These are phyloP conservation scores for Cordyceps cateniannulata DNA, from an alignment of 2,329 filamentous ascomycete species.

Conservation along the genomic window DNA sequence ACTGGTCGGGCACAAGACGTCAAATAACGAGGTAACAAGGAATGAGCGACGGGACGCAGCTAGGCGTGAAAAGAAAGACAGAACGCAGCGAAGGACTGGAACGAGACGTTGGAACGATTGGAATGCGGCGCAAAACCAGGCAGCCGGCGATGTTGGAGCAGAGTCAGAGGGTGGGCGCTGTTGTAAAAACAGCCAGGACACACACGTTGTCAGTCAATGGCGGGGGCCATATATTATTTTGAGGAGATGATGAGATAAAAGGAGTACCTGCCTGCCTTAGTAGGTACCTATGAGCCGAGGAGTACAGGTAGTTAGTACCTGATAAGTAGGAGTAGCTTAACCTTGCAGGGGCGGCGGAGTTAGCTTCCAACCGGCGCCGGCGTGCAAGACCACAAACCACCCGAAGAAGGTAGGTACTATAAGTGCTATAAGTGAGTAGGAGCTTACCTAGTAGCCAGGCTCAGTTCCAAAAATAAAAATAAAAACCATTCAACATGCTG, in stretches of 20 bases:
- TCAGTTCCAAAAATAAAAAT: too few relatives aligned
- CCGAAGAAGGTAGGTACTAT: too few relatives aligned
- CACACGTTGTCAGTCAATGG: background rate
- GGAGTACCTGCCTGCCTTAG: background rate
- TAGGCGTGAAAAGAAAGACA: constrained; percentile 3
- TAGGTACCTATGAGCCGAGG: background rate
- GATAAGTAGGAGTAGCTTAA: too few relatives aligned
- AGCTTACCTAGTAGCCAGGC: too few relatives aligned
- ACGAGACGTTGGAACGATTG: constrained; percentile 6
- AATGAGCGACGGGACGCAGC: constrained; percentile 6
- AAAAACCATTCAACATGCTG: too few relatives aligned
- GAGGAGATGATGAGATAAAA: too few relatives aligned
- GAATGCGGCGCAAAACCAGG: constrained; percentile 2
- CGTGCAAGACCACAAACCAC: too few relatives aligned
- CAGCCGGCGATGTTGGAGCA: constrained; percentile 6
- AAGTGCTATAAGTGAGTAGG: too few relatives aligned
- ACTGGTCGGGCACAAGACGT: background rate
- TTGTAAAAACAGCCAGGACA: background rate
- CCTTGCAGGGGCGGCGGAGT: too few relatives aligned
- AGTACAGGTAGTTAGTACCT: too few relatives aligned
- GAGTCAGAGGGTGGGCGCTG: background rate
- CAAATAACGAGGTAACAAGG: background rate
- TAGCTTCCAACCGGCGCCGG: too few relatives aligned
- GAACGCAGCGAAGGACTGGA: background rate
- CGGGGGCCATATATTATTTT: too few relatives aligned